A percentile compares a stretch with the other conserved stretches of the same genome.
Evolutionary conservation across 2,329 filamentous ascomycete species (phyloP).

Genomic region (Claviceps lovelessii): DNA sequence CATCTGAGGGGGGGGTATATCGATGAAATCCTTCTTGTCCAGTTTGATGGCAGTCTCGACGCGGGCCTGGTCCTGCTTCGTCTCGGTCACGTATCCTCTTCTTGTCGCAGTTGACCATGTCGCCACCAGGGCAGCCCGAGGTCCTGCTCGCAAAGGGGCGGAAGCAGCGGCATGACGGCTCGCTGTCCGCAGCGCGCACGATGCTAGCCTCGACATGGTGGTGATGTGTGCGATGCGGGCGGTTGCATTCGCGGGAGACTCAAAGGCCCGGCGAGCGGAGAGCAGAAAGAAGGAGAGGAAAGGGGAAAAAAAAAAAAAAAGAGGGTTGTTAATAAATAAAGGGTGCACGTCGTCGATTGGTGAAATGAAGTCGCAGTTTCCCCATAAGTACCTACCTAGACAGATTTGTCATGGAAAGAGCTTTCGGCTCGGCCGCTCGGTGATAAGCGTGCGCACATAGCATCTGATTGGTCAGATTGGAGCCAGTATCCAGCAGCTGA

Average conservation of each 20-base stretch:
- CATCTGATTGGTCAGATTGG: conserved; percentile 18
- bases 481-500: not conserved
- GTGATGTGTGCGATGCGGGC: conserved; percentile 11
- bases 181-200: conserved; percentile 61
- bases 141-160: conserved; percentile 16
- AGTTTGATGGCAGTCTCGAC: conserved; percentile 78
- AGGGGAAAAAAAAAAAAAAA: not conserved
- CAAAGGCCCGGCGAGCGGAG: conserved; percentile 7
- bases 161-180: conserved; percentile 37
- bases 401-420: conserved; percentile 20
- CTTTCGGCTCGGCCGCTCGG: conserved; percentile 22
- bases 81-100: conserved; percentile 71
- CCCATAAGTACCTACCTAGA: conserved; percentile 9
- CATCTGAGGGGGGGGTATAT: conserved; percentile 25
- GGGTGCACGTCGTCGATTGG: not conserved
- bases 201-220: conserved; percentile 50
- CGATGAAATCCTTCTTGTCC: conserved; percentile 70
- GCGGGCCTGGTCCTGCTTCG: conserved; percentile 64
- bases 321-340: not conserved
- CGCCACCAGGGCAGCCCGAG: conserved; percentile 17
- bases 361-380: not conserved
- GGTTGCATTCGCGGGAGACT: conserved; percentile 6
- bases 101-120: conserved; percentile 15
- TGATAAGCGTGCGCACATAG: conserved; percentile 16
- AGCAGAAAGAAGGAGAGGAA: conserved; percentile 9